These are phyloP conservation scores for Eucalyptus sp. DNA, from an alignment of 345 rosid species.

Conservation along the genomic window DNA sequence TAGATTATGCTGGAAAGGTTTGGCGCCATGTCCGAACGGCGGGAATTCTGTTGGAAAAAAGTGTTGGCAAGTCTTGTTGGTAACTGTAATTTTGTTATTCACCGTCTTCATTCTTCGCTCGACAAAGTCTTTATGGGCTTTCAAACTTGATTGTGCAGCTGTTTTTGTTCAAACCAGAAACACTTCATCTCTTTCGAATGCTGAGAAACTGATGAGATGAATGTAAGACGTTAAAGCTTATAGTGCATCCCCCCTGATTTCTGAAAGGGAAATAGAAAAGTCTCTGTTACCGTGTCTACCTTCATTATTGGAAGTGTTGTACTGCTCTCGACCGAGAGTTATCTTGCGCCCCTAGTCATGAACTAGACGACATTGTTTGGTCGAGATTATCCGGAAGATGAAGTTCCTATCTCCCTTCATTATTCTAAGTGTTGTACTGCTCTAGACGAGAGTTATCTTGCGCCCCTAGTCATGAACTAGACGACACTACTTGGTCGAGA, in stretches of 20 bases:
- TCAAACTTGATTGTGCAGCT: background rate
- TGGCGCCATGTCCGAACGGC: background rate
- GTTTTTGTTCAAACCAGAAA: background rate
- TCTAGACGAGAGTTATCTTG: no score
- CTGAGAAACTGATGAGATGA: background rate
- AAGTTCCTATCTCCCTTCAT: background rate
- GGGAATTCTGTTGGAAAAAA: background rate
- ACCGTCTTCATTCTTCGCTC: background rate
- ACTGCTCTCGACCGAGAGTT: background rate
- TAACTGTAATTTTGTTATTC: background rate
- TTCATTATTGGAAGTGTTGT: background rate
- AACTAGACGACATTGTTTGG: no score
- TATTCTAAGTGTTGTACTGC: no score
- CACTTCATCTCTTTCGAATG: background rate
- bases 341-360: background rate
- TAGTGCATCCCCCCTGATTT: background rate
- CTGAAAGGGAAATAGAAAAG: background rate
- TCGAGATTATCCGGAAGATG: no score
- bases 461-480: no score
- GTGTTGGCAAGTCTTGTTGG: background rate
- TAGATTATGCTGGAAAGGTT: background rate
- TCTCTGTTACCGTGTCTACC: background rate
- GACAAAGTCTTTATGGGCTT: background rate
- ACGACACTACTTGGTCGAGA: no score
- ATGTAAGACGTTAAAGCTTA: background rate